Evolutionary conservation across 1,284 basidiomycete species (phyloP).

Genomic region (Phellopilus nigrolimitatus): DNA sequence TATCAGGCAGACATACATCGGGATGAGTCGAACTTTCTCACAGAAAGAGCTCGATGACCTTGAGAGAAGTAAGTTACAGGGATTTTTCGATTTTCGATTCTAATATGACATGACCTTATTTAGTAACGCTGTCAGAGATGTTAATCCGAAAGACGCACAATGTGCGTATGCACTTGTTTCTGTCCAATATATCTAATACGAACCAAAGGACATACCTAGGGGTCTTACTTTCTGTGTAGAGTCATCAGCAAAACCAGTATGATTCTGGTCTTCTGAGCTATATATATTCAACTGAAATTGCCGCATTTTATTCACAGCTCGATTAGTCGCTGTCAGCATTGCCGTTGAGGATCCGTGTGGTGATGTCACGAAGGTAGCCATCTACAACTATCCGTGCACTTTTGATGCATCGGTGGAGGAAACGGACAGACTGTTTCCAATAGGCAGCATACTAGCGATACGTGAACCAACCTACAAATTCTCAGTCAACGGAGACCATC

Average conservation of each 20-base stretch:
- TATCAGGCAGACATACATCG: neutral
- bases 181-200: no score
- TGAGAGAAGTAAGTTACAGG: slow-evolving; percentile 1
- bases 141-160: slow-evolving; percentile 3
- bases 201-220: neutral
- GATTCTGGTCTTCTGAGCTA: neutral
- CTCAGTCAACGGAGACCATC: slow-evolving; percentile 19
- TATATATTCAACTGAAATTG: neutral
- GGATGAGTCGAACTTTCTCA: neutral
- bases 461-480: slow-evolving; percentile 32
- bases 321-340: slow-evolving; percentile 5
- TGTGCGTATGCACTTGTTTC: neutral
- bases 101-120: neutral
- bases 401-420: slow-evolving; percentile 22
- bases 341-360: slow-evolving; percentile 30
- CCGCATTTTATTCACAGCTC: neutral
- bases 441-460: slow-evolving; percentile 30
- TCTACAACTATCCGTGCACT: slow-evolving; percentile 30
- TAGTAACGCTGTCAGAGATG: slow-evolving; percentile 3
- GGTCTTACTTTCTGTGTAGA: neutral
- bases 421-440: slow-evolving; percentile 28
- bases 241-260: slow-evolving; percentile 1
- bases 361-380: slow-evolving; percentile 22
- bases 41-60: neutral
- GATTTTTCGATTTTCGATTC: neutral